Percentiles rank a stretch among this genome's conserved stretches.
These are phyloP conservation scores for Solanum etuberosum DNA, from an alignment of 257 asterid genomes.

Conservation along the genomic window DNA sequence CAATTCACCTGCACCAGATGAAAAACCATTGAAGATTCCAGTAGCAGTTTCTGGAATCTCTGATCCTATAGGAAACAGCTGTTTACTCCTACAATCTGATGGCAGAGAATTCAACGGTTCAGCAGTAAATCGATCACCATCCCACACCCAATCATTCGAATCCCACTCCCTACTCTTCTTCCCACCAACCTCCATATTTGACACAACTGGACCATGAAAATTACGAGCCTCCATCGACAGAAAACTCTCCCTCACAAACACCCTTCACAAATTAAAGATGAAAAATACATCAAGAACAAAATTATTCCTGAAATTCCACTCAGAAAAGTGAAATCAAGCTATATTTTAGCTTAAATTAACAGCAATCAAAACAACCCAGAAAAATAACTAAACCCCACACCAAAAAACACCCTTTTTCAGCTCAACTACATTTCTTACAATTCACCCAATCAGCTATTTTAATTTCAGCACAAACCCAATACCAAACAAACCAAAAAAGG, in stretches of 20 bases:
- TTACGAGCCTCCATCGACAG: slow-evolving; percentile 8
- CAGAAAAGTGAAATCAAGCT: not conserved
- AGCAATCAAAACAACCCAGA: not conserved
- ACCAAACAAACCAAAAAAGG: not conserved
- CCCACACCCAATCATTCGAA: slow-evolving; percentile 90
- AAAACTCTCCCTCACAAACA: not conserved
- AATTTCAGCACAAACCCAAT: not conserved
- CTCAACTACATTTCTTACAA: slow-evolving; percentile 11
- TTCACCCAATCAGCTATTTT: not conserved
- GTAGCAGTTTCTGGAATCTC: slow-evolving; percentile 18
- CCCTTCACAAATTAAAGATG: not conserved
- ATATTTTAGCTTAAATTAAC: not conserved
- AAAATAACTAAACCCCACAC: not conserved
- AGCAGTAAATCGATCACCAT: slow-evolving; percentile 67
- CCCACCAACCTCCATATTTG: slow-evolving; percentile 49
- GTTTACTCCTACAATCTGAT: slow-evolving; percentile 53
- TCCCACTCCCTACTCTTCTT: slow-evolving; percentile 70
- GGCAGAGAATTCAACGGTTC: slow-evolving; percentile 39
- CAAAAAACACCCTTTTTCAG: not conserved
- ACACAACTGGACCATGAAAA: slow-evolving; percentile 21
- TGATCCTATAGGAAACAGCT: slow-evolving; percentile 39
- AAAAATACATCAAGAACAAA: not conserved
- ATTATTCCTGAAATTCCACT: not conserved
- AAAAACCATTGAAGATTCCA: slow-evolving; percentile 10
- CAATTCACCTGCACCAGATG: slow-evolving; percentile 20